Evolutionary conservation across 176 grass and related monocot genomes (phyloP), one percentile per base, ranked within the genome.

Genomic region (Alloteropsis semialata): DNA sequence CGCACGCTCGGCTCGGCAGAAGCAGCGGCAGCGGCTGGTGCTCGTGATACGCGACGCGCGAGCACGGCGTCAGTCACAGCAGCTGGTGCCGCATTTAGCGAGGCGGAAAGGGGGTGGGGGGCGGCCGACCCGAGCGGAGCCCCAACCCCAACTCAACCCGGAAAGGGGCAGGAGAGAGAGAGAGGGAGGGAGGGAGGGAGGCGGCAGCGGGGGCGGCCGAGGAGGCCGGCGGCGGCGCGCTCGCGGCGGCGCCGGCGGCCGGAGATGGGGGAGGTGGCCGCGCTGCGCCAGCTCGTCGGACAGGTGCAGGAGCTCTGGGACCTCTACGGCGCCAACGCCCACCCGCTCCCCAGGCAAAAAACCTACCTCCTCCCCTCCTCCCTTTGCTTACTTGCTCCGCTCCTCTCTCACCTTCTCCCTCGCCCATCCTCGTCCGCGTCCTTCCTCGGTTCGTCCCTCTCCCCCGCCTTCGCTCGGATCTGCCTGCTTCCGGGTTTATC

Each of bases 241-340:
- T 7, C 14, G 33, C 33, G 32, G 68, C 19, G 84, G 54, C 80
- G 85, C 79, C 38, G 77, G 82, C 44, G 74, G 85, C 60, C 37
- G 86, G 68, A 72, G 54, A 92, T 93, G 90, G 92, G 85, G 73
- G 90, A 86, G 77, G 93, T 89, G 82, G 83, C 85, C 80, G 83
- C 87, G 87, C 93, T 99, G 85, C 85, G 97, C 74, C 89, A 90
- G 76, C 87, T 99, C 65, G 97, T 99, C 58, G 93, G 93, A 21
- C 91, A 90, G 89, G 87, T 99, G 51, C 91, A 96, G 85, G 97
- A 94, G 89, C 86, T 96, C 38, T 96, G 93, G 85, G 93, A 96
- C 88, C 71, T 99, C 74, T 96, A 99, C 89, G 93, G 91, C 83
- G 92, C 90, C 42, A 78, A 87, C 70, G 84, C 87, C 54, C 82